phyloP scores from a whole-genome alignment of 2,329 filamentous ascomycete genomes.

The Ophiostoma sp. region DNA sequence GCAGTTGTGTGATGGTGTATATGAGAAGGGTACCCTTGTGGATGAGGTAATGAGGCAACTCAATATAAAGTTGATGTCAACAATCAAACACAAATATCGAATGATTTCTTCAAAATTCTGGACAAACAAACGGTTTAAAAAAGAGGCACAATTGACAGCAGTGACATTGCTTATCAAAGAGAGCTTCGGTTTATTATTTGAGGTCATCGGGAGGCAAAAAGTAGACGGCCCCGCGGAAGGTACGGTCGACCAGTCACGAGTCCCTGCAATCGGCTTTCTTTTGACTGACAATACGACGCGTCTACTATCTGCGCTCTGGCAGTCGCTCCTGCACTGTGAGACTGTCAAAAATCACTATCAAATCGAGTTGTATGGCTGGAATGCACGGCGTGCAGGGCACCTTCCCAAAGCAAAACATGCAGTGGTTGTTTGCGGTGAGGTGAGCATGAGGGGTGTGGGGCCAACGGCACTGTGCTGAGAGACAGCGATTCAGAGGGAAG shows the following conservation, averaged over 20 bases:
- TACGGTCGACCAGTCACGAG: not conserved
- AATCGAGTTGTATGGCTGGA: not conserved
- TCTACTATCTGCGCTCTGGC: not conserved
- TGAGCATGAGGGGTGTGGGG: not conserved
- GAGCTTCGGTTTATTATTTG: not conserved
- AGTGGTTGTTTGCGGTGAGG: not conserved
- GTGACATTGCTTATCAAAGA: not conserved
- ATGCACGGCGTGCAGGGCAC: not conserved
- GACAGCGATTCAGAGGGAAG: not conserved
- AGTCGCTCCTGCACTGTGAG: no score
- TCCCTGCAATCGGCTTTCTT: not conserved
- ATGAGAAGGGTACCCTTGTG: not conserved
- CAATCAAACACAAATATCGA: not conserved
- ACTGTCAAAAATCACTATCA: not conserved
- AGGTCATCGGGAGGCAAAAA: not conserved
- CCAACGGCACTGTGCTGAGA: not conserved
- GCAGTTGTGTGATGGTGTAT: not conserved
- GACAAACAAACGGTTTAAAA: not conserved
- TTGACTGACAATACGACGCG: not conserved
- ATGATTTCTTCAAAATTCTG: not conserved
- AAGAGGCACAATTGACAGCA: not conserved
- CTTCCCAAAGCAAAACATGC: conserved; percentile 4
- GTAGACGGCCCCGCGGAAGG: not conserved
- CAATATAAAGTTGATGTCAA: no score
- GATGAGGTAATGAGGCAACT: not conserved